Evolutionary conservation across 352 stramenopile genomes (phyloP), one percentile per base, ranked within the genome.

Genomic region (Phytophthora constricta): DNA sequence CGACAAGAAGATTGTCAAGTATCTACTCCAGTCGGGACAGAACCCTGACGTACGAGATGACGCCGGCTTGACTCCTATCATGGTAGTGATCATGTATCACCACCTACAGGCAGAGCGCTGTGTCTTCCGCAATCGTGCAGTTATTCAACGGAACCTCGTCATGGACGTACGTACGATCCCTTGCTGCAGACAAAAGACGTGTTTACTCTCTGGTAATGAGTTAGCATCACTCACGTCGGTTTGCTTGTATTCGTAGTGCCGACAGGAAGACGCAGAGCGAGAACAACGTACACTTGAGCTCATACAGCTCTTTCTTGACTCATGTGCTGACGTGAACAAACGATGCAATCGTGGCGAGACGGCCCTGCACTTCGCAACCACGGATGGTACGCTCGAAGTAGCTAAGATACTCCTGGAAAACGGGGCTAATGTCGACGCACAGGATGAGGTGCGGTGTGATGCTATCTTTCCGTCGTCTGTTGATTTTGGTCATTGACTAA

Each of bases 251-350:
- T n/a, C 49, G n/a, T n/a, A 70, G 62, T 65, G 62, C 43, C 54
- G 55, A 7, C 8, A 70, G 9, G 62, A 70, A 37, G 62, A 70
- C 23, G 62, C 41, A 10, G 54, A 65, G 42, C 55, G 42, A 3
- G 37, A 43, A 9, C 27, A 23, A 13, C 16, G 14, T 2, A 61
- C 62, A 16, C 2, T 65, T 14, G 37, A 22, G 23, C 43, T 61
- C 10, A 28, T 59, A 0, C 22, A 59, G 27, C 16, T 65, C 4
- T 53, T 64, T 22, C 20, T 58, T 13, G 17, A 28, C 17, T 51
- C 39, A n/a, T 13, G 45, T 13, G 28, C 34, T n/a, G 41, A 70
- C 26, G 26, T 54, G 22, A 8, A 70, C 37, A 61, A 49, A 26
- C 9, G 23, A 7, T 54, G 54, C 28, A 42, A 19, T 4, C n/a